These are phyloP conservation scores for Cryptococcus neoformans DNA, from an alignment of 1,284 basidiomycete genomes.

Conservation along the genomic window DNA sequence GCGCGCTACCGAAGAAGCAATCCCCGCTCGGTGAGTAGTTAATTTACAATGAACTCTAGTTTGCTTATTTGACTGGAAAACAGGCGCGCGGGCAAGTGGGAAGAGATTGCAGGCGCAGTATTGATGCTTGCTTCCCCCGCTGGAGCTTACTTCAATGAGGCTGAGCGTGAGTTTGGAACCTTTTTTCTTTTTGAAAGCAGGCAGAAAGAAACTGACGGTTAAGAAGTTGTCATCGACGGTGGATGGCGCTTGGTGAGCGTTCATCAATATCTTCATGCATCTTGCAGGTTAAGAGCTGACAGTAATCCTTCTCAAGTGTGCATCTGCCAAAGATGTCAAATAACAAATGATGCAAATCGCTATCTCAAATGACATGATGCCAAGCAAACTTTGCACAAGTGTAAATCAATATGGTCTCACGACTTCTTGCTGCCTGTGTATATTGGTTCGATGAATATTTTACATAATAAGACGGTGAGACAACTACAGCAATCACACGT, in stretches of 20 bases:
- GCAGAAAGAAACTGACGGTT: neutral
- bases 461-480: no score
- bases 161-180: neutral
- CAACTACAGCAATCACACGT: slow-evolving; percentile 4
- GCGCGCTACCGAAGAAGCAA: slow-evolving; percentile 11
- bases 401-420: no score
- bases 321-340: slow-evolving; percentile 23
- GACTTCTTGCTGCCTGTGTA: no score
- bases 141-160: slow-evolving; percentile 24
- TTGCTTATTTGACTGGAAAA: neutral
- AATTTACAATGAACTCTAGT: no score
- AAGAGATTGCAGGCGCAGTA: slow-evolving; percentile 28
- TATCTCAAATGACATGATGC: no score
- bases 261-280: neutral
- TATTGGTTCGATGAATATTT: no score
- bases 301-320: neutral
- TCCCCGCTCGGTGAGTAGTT: slow-evolving; percentile 21
- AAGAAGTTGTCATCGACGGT: slow-evolving; percentile 21
- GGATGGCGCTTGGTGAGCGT: slow-evolving; percentile 26
- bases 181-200: neutral
- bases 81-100: slow-evolving; percentile 22
- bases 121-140: slow-evolving; percentile 29
- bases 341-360: neutral
- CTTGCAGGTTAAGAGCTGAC: neutral
- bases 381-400: no score